Percentiles rank a stretch among this genome's conserved stretches.
Conservation (phyloP, 192 early-diverging fungal species). For the Anaeromyces robustus region DNA sequence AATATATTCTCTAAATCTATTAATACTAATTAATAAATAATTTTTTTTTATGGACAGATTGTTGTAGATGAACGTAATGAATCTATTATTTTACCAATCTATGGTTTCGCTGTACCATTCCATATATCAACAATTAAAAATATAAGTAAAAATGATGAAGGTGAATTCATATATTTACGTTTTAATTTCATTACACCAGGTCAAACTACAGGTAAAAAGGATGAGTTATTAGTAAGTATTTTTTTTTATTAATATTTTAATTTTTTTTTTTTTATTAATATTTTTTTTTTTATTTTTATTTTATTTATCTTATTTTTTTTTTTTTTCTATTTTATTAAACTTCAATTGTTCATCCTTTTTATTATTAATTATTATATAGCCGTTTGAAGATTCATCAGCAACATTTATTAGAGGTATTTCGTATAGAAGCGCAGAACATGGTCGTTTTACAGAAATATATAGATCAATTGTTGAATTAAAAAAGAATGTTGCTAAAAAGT, state of each 20-base stretch:
- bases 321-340: too few relatives aligned
- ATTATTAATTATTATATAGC: slow-evolving; percentile 15
- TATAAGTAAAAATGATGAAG: slow-evolving; percentile 84
- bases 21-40: background rate
- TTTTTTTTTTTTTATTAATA: background rate
- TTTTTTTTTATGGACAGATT: slow-evolving; percentile 32
- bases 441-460: slow-evolving; percentile 69
- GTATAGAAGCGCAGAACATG: slow-evolving; percentile 73
- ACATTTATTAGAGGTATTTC: slow-evolving; percentile 87
- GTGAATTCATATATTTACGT: slow-evolving; percentile 73
- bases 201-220: slow-evolving; percentile 75
- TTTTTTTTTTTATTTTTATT: background rate
- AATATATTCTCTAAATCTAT: slow-evolving; percentile 1
- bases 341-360: too few relatives aligned
- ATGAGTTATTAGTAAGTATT: slow-evolving; percentile 32
- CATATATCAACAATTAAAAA: slow-evolving; percentile 95
- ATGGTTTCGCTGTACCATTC: slow-evolving; percentile 92
- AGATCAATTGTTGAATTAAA: slow-evolving; percentile 78
- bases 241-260: background rate
- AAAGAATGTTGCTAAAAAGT: slow-evolving; percentile 76
- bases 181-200: slow-evolving; percentile 94
- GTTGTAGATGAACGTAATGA: slow-evolving; percentile 75
- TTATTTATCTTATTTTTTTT: background rate
- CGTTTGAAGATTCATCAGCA: slow-evolving; percentile 70
- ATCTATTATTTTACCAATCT: slow-evolving; percentile 83